Evolutionary conservation across 371 early-diverging fungal species (phyloP), one percentile per base, ranked within the genome.

Genomic region (Syncephalastrum monosporum): DNA sequence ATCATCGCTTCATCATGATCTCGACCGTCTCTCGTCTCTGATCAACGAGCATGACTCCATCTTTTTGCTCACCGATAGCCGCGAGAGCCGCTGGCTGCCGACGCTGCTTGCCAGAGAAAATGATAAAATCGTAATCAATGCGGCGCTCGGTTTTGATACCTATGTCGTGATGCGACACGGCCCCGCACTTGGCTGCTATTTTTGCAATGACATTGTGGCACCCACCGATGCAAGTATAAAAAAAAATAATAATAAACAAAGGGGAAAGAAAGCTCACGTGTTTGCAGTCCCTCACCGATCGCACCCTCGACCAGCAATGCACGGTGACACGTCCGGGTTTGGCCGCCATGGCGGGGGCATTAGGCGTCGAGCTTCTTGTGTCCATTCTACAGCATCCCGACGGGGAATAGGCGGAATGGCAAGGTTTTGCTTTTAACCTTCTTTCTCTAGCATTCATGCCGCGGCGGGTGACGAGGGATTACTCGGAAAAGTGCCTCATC

Each of bases 161-260:
- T 98, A 85, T 66, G 74, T 97, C n/a, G 97, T 95, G 27, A 94
- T 98, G 96, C 78, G 98, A 15, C 97, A 98, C 71, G 98, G 98
- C 8, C 69, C 89, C 42, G 50, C 65, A 5, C 69, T 95, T 21
- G 96, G 96, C 6, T 98, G 98, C 65, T 98, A 98, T 70, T 98
- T 91, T 65, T 98, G 98, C 75, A 93, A 93, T 64, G 97, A 96
- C 65, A 87, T 96, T 42, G 95, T 96, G 1, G 96, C 95, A 10
- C 98, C 97, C 2, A 79, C 88, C 0, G 96, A 96, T 69, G 91
- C 88, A 80, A 76, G 82, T 71, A 29, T 19, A 21, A 10, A 41
- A 15, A 48, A 43, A 19, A 7, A 23, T 56, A 14, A 16, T 56
- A 17, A 24, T 56, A 43, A 38, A 56, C 45, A 46, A 46, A 17